These are phyloP conservation scores for Candolleomyces eurysporus DNA, from an alignment of 768 basidiomycete genomes.

Conservation along the genomic window DNA sequence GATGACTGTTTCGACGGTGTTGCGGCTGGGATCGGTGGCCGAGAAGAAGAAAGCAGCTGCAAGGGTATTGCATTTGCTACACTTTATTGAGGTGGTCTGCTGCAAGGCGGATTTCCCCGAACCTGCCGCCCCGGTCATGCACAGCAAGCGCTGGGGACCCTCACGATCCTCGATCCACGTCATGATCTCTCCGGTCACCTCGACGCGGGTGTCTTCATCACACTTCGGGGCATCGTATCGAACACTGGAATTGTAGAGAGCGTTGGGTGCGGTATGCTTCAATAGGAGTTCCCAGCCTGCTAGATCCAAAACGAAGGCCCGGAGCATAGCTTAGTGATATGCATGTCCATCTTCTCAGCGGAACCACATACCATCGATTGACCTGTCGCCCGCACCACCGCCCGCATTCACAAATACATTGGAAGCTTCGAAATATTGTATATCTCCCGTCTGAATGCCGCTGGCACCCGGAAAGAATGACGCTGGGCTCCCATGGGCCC, in stretches of 20 bases:
- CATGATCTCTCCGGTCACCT: not conserved
- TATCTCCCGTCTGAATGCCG: no score
- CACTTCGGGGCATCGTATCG: constrained; percentile 3
- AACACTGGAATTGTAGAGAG: not conserved
- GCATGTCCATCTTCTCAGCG: no score
- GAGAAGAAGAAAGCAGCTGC: constrained; percentile 7
- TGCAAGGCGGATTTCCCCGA: constrained; percentile 2
- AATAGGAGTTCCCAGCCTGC: no score
- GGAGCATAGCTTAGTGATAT: no score
- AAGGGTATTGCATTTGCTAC: not conserved
- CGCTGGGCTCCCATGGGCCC: no score
- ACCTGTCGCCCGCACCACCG: no score
- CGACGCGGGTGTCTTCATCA: not conserved
- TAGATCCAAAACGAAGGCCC: no score
- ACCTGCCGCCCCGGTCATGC: not conserved
- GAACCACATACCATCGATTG: no score
- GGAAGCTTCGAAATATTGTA: no score
- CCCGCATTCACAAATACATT: no score
- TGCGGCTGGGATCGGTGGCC: not conserved
- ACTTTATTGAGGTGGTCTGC: not conserved
- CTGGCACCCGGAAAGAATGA: no score
- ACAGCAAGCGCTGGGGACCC: not conserved
- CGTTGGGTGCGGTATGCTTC: not conserved
- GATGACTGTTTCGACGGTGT: not conserved
- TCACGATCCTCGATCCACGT: not conserved